These are phyloP conservation scores for Apophysomyces variabilis DNA, from an alignment of 371 early-diverging fungal genomes.

Conservation along the genomic window DNA sequence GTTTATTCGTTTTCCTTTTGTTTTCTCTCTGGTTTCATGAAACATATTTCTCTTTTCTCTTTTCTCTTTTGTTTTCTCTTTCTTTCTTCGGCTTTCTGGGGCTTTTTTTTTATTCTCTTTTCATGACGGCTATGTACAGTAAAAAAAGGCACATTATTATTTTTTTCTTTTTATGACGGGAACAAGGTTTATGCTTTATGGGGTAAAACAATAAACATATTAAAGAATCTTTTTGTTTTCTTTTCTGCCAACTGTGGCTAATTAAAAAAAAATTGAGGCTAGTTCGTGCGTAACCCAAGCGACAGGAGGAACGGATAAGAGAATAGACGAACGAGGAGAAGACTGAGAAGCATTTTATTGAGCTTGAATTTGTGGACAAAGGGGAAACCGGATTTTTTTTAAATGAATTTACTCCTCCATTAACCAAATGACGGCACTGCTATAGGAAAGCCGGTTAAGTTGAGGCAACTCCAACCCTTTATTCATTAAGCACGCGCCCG, in stretches of 20 bases:
- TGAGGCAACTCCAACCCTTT: slow-evolving; percentile 30
- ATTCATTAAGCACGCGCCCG: slow-evolving; percentile 36
- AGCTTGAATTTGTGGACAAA: not conserved
- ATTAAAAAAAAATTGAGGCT: not conserved
- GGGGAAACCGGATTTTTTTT: not conserved
- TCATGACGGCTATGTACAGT: slow-evolving; percentile 8
- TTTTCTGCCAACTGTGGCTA: slow-evolving; percentile 1
- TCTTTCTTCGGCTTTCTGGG: not conserved
- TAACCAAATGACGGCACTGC: slow-evolving; percentile 25
- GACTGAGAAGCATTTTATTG: not conserved
- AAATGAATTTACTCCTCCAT: slow-evolving; percentile 6
- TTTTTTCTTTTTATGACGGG: slow-evolving; percentile 1
- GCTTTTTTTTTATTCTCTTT: not conserved
- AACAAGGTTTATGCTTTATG: slow-evolving; percentile 4
- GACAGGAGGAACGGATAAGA: not conserved
- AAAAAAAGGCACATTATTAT: not conserved
- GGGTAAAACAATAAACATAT: slow-evolving; percentile 4
- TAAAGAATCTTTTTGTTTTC: not conserved
- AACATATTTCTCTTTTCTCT: not conserved
- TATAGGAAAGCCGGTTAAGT: slow-evolving; percentile 22
- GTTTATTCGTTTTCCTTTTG: not conserved
- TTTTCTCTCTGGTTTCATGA: not conserved
- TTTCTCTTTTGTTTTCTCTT: not conserved
- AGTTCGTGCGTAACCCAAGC: not conserved
- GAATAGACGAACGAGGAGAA: not conserved